Base-by-base conservation (phyloP, 768 basidiomycete species). In the Trametes sanguinea region DNA sequence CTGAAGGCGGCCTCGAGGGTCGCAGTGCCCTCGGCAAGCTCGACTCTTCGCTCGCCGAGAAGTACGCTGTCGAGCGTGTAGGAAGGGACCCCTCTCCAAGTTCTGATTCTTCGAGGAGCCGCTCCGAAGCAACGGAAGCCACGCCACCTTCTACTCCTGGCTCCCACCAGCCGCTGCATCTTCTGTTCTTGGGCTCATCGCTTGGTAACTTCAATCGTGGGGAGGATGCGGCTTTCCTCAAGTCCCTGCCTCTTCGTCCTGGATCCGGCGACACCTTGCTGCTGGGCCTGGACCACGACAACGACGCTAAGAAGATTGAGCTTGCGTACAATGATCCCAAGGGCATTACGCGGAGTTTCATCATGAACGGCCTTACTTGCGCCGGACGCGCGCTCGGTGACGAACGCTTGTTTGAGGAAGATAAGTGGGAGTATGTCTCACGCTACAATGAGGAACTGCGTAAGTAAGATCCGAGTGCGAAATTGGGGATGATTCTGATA, bases 141-240 rank as follows among this genome's bases (percentile, higher is more conserved):
- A 76, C 76, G 4, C 70, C 73, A 4, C 78, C 80, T 9, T 82
- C 85, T 22, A 83, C 82, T 0, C 83, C 81, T 44, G 83, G 80
- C 22, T 74, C 74, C 29, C 67, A 69, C 22, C 72, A 77, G 47
- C 87, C 90, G 13, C 73, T 94, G 35, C 95, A 97, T 69, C 77
- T 98, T 55, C 78, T 98, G 63, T 98, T 97, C 78, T 78, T 98
- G 16, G 97, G 96, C 0, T 95, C 92, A 0, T 92, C 93, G 0
- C 72, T 98, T 6, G 97, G 95, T 6, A 98, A 98, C 77, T 98
- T 98, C 73, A 68, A 79, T 5, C 83, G 94, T 11, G 77, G 78
- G 4, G 88, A 83, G 27, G 90, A 88, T 8, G 82, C 80, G 0
- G 74, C 80, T 0, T 98, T 99, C 75, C 82, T 99, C 53, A 80